Conservation (phyloP, 2,329 filamentous ascomycete species). For the Ceratocystis variospora region DNA sequence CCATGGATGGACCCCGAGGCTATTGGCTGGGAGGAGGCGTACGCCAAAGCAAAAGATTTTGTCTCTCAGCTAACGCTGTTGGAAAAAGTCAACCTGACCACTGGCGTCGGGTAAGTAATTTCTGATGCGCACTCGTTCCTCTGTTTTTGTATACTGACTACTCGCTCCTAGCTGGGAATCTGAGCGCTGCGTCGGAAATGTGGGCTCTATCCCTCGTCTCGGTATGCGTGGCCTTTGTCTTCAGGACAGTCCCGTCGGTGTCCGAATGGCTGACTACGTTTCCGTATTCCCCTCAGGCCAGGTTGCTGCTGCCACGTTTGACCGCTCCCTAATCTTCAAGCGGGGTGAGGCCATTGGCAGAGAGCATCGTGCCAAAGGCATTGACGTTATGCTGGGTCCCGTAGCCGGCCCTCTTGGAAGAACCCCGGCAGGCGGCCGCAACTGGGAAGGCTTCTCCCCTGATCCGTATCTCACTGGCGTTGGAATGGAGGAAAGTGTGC, state of each 20-base stretch:
- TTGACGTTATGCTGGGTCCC: conserved; percentile 53
- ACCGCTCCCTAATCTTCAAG: conserved; percentile 50
- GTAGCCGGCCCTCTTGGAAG: conserved; percentile 36
- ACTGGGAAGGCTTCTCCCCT: conserved; percentile 56
- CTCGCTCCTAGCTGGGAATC: conserved; percentile 29
- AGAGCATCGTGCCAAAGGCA: conserved; percentile 62
- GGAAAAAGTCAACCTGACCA: conserved; percentile 93
- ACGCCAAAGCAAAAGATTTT: conserved; percentile 60
- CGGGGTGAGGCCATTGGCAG: conserved; percentile 36
- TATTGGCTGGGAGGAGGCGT: conserved; percentile 60
- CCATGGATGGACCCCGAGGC: conserved; percentile 71
- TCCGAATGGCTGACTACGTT: conserved; percentile 64
- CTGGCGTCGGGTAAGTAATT: conserved; percentile 61
- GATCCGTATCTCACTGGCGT: conserved; percentile 64
- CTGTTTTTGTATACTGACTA: conserved; percentile 7
- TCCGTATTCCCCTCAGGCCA: conserved; percentile 70
- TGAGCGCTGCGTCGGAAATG: conserved; percentile 66
- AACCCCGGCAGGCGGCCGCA: conserved; percentile 34
- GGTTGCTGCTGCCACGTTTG: conserved; percentile 72
- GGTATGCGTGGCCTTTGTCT: conserved; percentile 64
- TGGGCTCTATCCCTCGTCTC: conserved; percentile 54
- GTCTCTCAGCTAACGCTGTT: conserved; percentile 69
- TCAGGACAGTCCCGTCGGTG: conserved; percentile 72
- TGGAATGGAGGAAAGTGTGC: conserved; percentile 56
- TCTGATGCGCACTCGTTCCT: neutral